Percentiles rank a stretch among this genome's conserved stretches.
phyloP scores from a whole-genome alignment of 768 basidiomycete genomes.

The Candolleomyces efflorescens region DNA sequence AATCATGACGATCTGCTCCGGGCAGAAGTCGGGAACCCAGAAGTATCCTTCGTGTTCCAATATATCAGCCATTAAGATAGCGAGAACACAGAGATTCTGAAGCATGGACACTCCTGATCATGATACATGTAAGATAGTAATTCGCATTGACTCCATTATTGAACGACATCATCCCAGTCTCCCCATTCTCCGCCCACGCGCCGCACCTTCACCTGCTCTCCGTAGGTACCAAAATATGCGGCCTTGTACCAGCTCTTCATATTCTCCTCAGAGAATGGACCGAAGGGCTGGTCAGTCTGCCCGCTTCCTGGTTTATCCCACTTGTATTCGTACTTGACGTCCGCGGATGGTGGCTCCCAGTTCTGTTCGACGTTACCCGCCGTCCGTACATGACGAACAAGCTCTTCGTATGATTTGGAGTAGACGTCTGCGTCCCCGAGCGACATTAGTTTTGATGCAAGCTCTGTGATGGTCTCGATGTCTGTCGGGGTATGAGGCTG shows the following conservation, averaged over 20 bases:
- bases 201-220: slow-evolving; percentile 77
- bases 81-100: too few species aligned
- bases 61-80: slow-evolving; percentile 76
- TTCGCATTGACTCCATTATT: slow-evolving; percentile 25
- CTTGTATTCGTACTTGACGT: slow-evolving; percentile 75
- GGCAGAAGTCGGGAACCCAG: slow-evolving; percentile 77
- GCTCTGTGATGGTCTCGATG: slow-evolving; percentile 78
- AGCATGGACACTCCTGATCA: background rate
- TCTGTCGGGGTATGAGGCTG: slow-evolving; percentile 36
- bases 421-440: slow-evolving; percentile 86
- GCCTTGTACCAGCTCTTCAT: slow-evolving; percentile 79
- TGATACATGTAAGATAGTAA: slow-evolving; percentile 9
- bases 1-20: slow-evolving; percentile 96
- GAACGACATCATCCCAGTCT: slow-evolving; percentile 63
- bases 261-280: slow-evolving; percentile 78
- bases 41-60: slow-evolving; percentile 95
- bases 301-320: slow-evolving; percentile 60
- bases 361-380: slow-evolving; percentile 62
- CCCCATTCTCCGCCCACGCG: slow-evolving; percentile 68
- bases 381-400: slow-evolving; percentile 70
- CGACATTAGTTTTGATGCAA: slow-evolving; percentile 85
- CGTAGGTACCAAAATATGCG: slow-evolving; percentile 71
- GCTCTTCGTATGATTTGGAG: slow-evolving; percentile 79
- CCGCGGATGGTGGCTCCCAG: slow-evolving; percentile 77
- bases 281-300: slow-evolving; percentile 54